Percentiles rank a stretch among this genome's conserved stretches.
These are phyloP conservation scores for Pseudogymnoascus sp. DNA, from an alignment of 2,329 filamentous ascomycete genomes.

Conservation along the genomic window DNA sequence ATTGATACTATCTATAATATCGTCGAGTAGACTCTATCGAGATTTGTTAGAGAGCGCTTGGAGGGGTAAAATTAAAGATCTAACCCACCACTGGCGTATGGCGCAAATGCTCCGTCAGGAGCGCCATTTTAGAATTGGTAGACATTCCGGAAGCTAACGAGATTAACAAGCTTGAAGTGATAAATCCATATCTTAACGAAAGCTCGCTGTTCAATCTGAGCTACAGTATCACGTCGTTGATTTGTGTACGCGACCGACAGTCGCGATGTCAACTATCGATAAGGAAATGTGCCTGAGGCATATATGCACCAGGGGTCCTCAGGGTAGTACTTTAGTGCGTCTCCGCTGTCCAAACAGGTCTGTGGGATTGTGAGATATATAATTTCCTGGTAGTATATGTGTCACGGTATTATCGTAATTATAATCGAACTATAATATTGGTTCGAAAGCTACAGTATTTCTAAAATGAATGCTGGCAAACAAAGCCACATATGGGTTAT, in stretches of 20 bases:
- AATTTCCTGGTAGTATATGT: not conserved
- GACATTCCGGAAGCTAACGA: conserved; percentile 21
- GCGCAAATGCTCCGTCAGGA: conserved; percentile 92
- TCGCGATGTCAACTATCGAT: conserved; percentile 2
- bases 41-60: conserved; percentile 13
- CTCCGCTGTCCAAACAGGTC: not conserved
- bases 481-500: not conserved
- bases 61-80: not conserved
- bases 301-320: not conserved
- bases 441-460: not conserved
- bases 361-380: not conserved
- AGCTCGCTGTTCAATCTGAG: not conserved
- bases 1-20: conserved; percentile 96
- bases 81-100: conserved; percentile 79
- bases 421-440: not conserved
- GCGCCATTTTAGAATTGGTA: conserved; percentile 40
- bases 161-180: not conserved
- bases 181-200: conserved; percentile 4
- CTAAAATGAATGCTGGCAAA: not conserved
- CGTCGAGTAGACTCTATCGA: conserved; percentile 79
- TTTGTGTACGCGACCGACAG: conserved; percentile 6
- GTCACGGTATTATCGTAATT: not conserved
- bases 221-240: conserved; percentile 1
- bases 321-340: not conserved
- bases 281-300: not conserved